Base-by-base conservation (phyloP, 208 protist genomes). In the Trypanosoma melophagium region DNA sequence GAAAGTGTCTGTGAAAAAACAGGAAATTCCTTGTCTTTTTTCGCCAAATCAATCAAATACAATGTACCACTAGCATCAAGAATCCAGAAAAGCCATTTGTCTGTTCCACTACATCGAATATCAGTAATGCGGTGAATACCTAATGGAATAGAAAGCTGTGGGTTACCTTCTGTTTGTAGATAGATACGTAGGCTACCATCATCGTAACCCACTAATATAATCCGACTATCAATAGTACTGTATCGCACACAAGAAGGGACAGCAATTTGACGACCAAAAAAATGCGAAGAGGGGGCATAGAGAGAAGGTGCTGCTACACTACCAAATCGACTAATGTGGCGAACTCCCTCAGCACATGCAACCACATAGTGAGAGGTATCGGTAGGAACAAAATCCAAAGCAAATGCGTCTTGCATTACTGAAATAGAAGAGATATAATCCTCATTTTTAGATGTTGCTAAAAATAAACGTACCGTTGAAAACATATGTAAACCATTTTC, bases 141-240 rank as follows among this genome's bases (percentile, higher is more conserved):
- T 22, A 92, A 52, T 25, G 83, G 69, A 21, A 95, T 82, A 41
- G 73, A 89, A 45, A 91, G 73, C 74, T 92, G 76, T 35, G 89
- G 89, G 10, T 56, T 57, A n/a, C 58, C 62, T 42, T 88, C 77
- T 28, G 74, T 73, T 21, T 79, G 73, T 1, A 87, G 71, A 61
- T 80, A 95, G 17, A 92, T 60, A 3, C 89, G 84, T 45, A 95
- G 60, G 22, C 77, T 86, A 60, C 89, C 89, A 69, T 95, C 86
- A 53, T 82, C 84, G 76, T 92, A 95, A 49, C 89, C 89, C 13
- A 72, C 86, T 22, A 91, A 58, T 24, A 95, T 69, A 66, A 89
- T 78, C 41, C 83, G 84, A 25, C 75, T 81, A 60, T 95, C 89
- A 2, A 85, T 42, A 12, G 55, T 58, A 53, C 64, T 84, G 72